phyloP scores from a whole-genome alignment of 2,329 filamentous ascomycete genomes.

The Diaporthe eres region DNA sequence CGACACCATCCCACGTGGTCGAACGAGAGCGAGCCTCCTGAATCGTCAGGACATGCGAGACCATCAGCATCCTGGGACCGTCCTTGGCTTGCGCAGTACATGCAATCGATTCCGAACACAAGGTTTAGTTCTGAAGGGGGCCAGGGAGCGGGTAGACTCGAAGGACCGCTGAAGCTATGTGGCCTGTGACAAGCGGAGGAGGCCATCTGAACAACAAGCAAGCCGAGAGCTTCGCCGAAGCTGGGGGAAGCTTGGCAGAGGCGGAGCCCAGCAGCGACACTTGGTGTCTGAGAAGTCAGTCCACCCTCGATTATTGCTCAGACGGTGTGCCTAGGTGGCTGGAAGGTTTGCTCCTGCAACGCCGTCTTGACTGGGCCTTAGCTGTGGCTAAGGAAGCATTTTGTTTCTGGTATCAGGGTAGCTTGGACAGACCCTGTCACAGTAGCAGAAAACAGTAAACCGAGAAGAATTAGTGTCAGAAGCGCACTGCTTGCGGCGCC shows the following conservation, averaged over 20 bases:
- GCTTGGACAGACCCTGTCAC: not conserved
- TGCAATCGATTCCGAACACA: not conserved
- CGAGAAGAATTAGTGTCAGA: not conserved
- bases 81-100: not conserved
- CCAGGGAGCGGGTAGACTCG: not conserved
- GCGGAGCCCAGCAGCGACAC: constrained; percentile 9
- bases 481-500: constrained; percentile 6
- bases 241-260: constrained; percentile 11
- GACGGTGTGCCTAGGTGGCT: not conserved
- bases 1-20: not conserved
- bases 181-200: not conserved
- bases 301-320: not conserved
- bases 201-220: constrained; percentile 17
- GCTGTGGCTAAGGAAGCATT: not conserved
- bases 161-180: not conserved
- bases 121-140: not conserved
- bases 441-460: constrained; percentile 1
- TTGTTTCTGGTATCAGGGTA: not conserved
- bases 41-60: not conserved
- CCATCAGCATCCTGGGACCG: not conserved
- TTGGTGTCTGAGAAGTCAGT: constrained; percentile 3
- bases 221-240: constrained; percentile 7
- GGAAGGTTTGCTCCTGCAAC: not conserved
- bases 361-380: not conserved
- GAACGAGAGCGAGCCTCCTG: not conserved